Conservation (phyloP, 306 rosid genomes). For the Nissolia schottii region DNA sequence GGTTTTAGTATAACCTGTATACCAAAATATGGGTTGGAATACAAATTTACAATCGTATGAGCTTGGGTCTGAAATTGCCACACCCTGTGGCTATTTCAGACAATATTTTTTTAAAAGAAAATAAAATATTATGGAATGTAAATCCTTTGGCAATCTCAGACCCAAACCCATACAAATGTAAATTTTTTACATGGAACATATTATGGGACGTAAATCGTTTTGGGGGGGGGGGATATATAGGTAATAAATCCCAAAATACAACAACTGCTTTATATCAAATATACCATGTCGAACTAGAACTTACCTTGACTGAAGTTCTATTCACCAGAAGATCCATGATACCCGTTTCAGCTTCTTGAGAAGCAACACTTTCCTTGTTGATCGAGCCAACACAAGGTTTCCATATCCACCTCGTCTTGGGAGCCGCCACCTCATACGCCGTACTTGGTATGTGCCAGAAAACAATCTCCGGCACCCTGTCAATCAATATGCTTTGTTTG, state of each 20-base stretch:
- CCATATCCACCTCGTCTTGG: constrained; percentile 34
- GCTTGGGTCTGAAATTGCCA: too few relatives aligned
- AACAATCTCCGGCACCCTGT: constrained; percentile 75
- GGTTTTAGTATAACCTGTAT: too few relatives aligned
- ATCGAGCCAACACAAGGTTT: constrained; percentile 85
- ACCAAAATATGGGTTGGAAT: too few relatives aligned
- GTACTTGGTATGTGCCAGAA: constrained; percentile 92
- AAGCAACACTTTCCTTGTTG: constrained; percentile 67
- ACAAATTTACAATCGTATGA: too few relatives aligned
- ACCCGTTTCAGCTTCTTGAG: constrained; percentile 74
- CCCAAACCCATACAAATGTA: too few relatives aligned
- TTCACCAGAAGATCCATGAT: constrained; percentile 59
- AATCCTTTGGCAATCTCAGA: too few relatives aligned
- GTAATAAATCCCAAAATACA: not conserved
- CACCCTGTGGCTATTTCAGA: too few relatives aligned
- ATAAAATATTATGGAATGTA: too few relatives aligned
- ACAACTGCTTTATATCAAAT: not conserved
- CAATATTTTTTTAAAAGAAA: too few relatives aligned
- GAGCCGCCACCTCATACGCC: constrained; percentile 64
- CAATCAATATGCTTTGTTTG: constrained; percentile 8
- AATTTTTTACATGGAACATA: too few relatives aligned
- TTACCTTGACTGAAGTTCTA: constrained; percentile 79
- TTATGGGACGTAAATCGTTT: too few relatives aligned
- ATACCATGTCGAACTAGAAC: not conserved
- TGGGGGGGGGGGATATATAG: too few relatives aligned